These are phyloP conservation scores for Saccharum hybrid DNA, from an alignment of 202 grass and related monocot species.

Conservation along the genomic window DNA sequence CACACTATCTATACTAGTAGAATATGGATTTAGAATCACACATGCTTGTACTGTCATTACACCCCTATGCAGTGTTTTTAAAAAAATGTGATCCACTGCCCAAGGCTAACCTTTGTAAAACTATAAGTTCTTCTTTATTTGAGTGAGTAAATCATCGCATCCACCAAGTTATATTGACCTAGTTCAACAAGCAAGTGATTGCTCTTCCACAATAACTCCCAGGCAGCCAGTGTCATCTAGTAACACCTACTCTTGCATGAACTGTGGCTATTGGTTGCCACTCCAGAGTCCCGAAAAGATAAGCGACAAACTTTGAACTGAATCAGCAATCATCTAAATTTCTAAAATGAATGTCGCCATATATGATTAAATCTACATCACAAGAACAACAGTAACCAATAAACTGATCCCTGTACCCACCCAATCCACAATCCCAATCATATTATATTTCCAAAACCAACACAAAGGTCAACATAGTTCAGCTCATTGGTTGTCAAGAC, in stretches of 20 bases:
- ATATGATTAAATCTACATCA: background rate
- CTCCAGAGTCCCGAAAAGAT: conserved; percentile 7
- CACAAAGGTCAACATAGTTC: conserved; percentile 25
- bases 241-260: background rate
- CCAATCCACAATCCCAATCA: background rate
- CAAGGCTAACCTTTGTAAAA: background rate
- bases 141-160: background rate
- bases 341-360: background rate
- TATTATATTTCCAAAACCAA: background rate
- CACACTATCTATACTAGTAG: background rate
- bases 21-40: background rate
- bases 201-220: background rate
- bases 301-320: background rate
- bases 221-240: background rate
- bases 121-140: background rate
- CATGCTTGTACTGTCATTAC: background rate
- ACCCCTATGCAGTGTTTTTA: background rate
- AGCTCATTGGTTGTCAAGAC: background rate
- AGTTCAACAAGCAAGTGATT: conserved; percentile 1
- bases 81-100: background rate
- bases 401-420: background rate
- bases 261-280: background rate
- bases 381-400: background rate
- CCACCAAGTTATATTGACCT: background rate
- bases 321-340: conserved; percentile 18